phyloP scores from a whole-genome alignment of 1,139 yeast species.

The Saccharomyces uvarum region DNA sequence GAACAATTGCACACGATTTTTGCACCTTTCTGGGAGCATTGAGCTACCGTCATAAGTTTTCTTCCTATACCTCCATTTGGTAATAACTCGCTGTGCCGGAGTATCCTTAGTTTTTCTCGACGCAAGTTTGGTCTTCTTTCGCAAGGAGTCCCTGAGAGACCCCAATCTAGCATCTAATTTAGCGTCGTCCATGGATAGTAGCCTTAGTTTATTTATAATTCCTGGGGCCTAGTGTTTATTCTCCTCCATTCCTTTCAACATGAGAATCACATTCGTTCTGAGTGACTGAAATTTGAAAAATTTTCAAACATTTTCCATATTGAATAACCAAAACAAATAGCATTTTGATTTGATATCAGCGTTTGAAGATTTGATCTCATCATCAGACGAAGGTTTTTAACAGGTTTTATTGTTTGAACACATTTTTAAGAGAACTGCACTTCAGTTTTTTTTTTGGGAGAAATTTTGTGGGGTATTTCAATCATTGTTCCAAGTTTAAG shows the following conservation, averaged over 20 bases:
- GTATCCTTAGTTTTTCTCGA: background rate
- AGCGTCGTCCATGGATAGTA: background rate
- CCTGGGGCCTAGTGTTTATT: background rate
- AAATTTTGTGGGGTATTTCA: background rate
- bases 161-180: background rate
- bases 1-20: slow-evolving; percentile 6
- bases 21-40: background rate
- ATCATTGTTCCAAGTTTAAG: background rate
- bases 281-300: background rate
- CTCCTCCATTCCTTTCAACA: background rate
- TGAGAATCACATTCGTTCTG: background rate
- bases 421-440: background rate
- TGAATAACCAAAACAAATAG: background rate
- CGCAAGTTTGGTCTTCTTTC: background rate
- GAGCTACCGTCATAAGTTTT: background rate
- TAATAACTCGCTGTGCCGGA: background rate
- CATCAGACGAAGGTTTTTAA: background rate
- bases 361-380: background rate
- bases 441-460: background rate
- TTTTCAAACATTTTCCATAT: slow-evolving; percentile 1
- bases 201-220: background rate
- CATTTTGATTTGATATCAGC: background rate
- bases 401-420: background rate
- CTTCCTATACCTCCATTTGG: slow-evolving; percentile 4
- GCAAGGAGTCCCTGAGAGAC: background rate